phyloP scores from a whole-genome alignment of 768 basidiomycete species.

The Leccinum subtestaceum region DNA sequence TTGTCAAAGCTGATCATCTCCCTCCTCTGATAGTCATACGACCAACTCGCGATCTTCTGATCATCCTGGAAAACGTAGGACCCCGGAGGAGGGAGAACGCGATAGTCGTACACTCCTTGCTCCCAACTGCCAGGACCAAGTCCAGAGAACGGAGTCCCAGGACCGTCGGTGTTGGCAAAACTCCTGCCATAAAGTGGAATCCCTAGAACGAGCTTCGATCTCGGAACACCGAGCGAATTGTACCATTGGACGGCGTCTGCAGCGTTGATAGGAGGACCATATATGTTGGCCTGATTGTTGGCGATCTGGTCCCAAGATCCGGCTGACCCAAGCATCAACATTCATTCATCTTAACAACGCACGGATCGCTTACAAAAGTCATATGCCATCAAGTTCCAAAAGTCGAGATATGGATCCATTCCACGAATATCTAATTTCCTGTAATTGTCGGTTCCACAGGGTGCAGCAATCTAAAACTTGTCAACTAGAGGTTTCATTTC shows the following conservation, averaged over 20 bases:
- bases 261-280: constrained; percentile 62
- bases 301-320: constrained; percentile 73
- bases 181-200: constrained; percentile 93
- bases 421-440: constrained; percentile 71
- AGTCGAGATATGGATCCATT: constrained; percentile 87
- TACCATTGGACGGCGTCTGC: constrained; percentile 71
- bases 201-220: constrained; percentile 82
- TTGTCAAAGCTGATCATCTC: constrained; percentile 87
- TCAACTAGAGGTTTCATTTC: background rate
- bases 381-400: constrained; percentile 98
- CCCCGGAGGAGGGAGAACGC: constrained; percentile 77
- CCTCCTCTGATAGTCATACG: constrained; percentile 66
- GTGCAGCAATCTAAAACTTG: constrained; percentile 73
- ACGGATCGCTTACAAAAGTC: constrained; percentile 60
- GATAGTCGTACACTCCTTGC: constrained; percentile 88
- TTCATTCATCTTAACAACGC: constrained; percentile 1
- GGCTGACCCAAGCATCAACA: constrained; percentile 39
- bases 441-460: constrained; percentile 88
- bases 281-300: constrained; percentile 86
- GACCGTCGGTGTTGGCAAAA: constrained; percentile 82
- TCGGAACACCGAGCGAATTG: constrained; percentile 62
- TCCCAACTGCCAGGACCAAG: constrained; percentile 92
- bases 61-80: constrained; percentile 66
- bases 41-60: constrained; percentile 72
- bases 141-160: constrained; percentile 76